Evolutionary conservation across 192 early-diverging fungal genomes (phyloP).

Genomic region (Jimgerdemannia flammicorona): DNA sequence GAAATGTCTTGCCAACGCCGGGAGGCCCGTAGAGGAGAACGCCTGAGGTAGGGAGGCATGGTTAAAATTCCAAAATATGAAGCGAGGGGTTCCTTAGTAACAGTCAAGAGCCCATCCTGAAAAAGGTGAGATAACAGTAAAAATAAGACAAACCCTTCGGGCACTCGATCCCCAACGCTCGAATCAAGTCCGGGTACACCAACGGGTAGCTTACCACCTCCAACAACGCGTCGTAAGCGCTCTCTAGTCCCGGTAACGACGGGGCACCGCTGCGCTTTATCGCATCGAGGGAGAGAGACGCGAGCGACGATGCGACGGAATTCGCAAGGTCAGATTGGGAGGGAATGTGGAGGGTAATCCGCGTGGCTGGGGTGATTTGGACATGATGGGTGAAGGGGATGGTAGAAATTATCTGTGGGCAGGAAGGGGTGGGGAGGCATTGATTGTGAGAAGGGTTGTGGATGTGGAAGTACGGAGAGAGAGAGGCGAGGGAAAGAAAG

Average conservation of each 20-base stretch:
- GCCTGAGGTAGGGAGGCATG: conserved; percentile 27
- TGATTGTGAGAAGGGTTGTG: background rate
- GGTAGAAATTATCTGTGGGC: background rate
- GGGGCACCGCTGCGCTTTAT: background rate
- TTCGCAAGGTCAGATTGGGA: background rate
- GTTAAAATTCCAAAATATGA: background rate
- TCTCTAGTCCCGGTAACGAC: conserved; percentile 64
- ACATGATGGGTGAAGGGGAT: background rate
- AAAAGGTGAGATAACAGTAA: background rate
- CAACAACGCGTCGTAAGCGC: conserved; percentile 65
- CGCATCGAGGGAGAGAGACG: background rate
- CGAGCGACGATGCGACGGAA: background rate
- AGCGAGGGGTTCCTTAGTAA: too few species aligned
- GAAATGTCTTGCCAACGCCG: conserved; percentile 91
- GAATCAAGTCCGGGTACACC: conserved; percentile 55
- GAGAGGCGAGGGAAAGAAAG: background rate
- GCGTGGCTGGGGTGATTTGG: background rate
- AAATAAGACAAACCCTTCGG: conserved; percentile 54
- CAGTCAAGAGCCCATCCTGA: too few species aligned
- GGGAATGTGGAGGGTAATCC: background rate
- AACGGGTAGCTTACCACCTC: conserved; percentile 81
- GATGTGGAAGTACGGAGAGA: background rate
- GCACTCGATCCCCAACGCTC: conserved; percentile 66
- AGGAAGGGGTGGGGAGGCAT: background rate
- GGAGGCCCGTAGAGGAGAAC: conserved; percentile 91